Evolutionary conservation across 2,329 filamentous ascomycete genomes (phyloP).

Genomic region (Penicillium sp.): DNA sequence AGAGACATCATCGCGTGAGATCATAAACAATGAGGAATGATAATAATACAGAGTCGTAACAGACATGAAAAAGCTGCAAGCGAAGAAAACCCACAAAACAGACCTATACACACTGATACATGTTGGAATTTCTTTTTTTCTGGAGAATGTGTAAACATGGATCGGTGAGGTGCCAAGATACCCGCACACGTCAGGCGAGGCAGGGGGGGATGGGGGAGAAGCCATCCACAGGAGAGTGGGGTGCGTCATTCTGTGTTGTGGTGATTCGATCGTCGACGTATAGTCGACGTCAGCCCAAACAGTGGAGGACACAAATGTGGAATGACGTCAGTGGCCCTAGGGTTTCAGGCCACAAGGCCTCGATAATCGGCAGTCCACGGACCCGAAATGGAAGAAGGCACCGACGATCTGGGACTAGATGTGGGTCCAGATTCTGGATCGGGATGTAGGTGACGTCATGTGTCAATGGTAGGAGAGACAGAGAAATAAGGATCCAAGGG

Average conservation of each 20-base stretch:
- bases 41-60: slow-evolving; percentile 21
- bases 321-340: slow-evolving; percentile 13
- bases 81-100: slow-evolving; percentile 16
- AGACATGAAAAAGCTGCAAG: slow-evolving; percentile 22
- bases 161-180: slow-evolving; percentile 11
- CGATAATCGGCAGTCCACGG: slow-evolving; percentile 2
- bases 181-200: slow-evolving; percentile 19
- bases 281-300: slow-evolving; percentile 17
- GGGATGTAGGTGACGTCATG: slow-evolving; percentile 15
- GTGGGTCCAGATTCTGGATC: slow-evolving; percentile 10
- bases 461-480: not conserved
- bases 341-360: slow-evolving; percentile 19
- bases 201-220: not conserved
- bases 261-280: slow-evolving; percentile 18
- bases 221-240: not conserved
- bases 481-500: slow-evolving; percentile 1
- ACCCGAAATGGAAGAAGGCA: slow-evolving; percentile 10
- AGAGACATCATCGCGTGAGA: slow-evolving; percentile 21
- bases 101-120: slow-evolving; percentile 16
- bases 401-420: slow-evolving; percentile 13
- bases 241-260: slow-evolving; percentile 17
- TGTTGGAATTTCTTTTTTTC: not conserved
- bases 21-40: slow-evolving; percentile 19
- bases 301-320: not conserved
- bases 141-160: slow-evolving; percentile 5